These are phyloP conservation scores for Trichoderma oligosporum DNA, from an alignment of 2,329 filamentous ascomycete species.

Conservation along the genomic window DNA sequence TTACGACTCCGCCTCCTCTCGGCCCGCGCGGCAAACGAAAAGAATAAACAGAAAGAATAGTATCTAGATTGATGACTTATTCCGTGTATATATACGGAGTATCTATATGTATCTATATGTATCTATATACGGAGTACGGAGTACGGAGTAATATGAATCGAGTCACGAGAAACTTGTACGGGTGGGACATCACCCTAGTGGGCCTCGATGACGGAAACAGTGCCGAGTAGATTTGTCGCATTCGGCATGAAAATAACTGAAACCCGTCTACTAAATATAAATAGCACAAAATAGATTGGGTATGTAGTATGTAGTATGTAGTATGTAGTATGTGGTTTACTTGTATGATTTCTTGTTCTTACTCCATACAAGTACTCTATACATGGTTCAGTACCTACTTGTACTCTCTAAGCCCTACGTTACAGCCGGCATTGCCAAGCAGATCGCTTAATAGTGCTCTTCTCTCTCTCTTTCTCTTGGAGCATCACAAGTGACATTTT, in stretches of 20 bases:
- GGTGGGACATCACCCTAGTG: neutral
- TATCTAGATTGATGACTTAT: neutral
- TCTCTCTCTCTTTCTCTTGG: neutral
- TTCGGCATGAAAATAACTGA: no score
- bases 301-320: no score
- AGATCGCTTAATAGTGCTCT: neutral
- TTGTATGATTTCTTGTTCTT: no score
- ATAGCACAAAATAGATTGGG: no score
- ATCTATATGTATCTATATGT: no score
- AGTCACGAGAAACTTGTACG: neutral
- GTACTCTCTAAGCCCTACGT: neutral
- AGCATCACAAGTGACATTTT: neutral
- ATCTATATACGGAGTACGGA: no score
- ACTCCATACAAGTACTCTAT: no score
- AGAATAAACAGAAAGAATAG: neutral
- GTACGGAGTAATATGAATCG: neutral
- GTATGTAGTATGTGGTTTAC: no score
- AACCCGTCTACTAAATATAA: no score
- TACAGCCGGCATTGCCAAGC: constrained; percentile 5
- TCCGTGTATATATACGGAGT: no score
- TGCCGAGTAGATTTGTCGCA: no score
- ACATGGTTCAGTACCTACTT: no score
- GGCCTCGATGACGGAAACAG: neutral
- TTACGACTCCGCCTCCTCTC: neutral
- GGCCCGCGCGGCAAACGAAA: constrained; percentile 1